These are phyloP conservation scores for Phytophthora hybrid DNA, from an alignment of 352 stramenopile genomes.

Conservation along the genomic window DNA sequence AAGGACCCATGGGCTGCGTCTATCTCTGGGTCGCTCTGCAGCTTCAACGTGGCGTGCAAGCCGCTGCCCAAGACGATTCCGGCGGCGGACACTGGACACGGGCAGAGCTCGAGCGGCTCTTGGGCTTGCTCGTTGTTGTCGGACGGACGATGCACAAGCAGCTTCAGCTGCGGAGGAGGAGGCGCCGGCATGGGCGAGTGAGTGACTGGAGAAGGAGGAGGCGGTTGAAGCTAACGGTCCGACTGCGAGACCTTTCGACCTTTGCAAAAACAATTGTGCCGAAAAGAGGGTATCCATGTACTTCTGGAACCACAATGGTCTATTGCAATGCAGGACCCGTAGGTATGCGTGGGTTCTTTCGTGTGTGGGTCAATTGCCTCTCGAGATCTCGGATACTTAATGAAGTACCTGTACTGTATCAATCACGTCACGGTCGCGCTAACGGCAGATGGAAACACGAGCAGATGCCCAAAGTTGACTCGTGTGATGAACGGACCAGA, in stretches of 20 bases:
- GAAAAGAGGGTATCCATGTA: background rate
- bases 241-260: background rate
- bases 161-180: background rate
- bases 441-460: background rate
- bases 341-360: background rate
- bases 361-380: background rate
- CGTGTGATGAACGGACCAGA: too few species aligned
- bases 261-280: background rate
- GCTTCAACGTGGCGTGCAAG: constrained; percentile 19
- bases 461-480: too few species aligned
- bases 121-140: constrained; percentile 28
- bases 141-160: constrained; percentile 18
- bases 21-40: constrained; percentile 26
- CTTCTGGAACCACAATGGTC: too few species aligned
- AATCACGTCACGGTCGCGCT: background rate
- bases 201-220: background rate
- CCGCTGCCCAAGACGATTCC: constrained; percentile 30
- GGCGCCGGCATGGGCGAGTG: background rate
- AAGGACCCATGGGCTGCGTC: constrained; percentile 57
- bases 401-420: too few species aligned
- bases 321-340: too few species aligned
- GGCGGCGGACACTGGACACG: background rate
- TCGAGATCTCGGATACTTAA: background rate
- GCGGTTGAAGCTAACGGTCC: background rate
- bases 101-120: background rate